Evolutionary conservation across 2,329 filamentous ascomycete genomes (phyloP).

Genomic region (Capronia epimyces): DNA sequence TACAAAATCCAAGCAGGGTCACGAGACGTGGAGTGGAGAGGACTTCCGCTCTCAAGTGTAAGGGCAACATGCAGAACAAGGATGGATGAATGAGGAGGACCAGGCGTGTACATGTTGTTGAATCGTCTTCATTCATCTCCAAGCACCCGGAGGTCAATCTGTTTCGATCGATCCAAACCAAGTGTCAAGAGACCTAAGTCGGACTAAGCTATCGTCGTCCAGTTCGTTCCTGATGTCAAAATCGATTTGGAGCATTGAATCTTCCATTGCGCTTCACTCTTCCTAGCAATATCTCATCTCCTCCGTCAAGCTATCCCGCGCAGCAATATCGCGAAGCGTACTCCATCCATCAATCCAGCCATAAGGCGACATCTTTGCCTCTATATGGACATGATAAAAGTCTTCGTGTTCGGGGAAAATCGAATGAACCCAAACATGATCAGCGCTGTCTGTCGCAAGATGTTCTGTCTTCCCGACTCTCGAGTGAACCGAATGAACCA

Average conservation of each 20-base stretch:
- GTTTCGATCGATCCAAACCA: neutral
- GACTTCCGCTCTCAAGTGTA: too few relatives aligned
- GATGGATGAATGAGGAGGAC: too few relatives aligned
- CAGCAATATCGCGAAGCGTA: neutral
- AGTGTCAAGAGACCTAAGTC: neutral
- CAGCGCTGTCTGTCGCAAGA: neutral
- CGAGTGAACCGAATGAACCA: neutral
- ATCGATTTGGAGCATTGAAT: neutral
- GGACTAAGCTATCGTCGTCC: neutral
- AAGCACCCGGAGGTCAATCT: neutral
- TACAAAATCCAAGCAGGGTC: too few relatives aligned
- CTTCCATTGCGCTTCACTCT: neutral
- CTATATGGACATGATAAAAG: neutral
- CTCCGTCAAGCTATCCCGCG: neutral
- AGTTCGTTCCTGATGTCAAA: neutral
- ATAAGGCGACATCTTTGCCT: neutral
- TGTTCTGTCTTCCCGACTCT: neutral
- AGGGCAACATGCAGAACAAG: too few relatives aligned
- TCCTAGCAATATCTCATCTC: neutral
- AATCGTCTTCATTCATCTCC: neutral
- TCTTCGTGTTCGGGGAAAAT: neutral
- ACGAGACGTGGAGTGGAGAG: too few relatives aligned
- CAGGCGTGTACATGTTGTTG: neutral
- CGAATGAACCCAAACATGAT: neutral
- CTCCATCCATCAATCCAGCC: conserved; percentile 4